Evolutionary conservation across 495 filamentous ascomycete genomes (phyloP).

Genomic region (Daldinia decipiens): DNA sequence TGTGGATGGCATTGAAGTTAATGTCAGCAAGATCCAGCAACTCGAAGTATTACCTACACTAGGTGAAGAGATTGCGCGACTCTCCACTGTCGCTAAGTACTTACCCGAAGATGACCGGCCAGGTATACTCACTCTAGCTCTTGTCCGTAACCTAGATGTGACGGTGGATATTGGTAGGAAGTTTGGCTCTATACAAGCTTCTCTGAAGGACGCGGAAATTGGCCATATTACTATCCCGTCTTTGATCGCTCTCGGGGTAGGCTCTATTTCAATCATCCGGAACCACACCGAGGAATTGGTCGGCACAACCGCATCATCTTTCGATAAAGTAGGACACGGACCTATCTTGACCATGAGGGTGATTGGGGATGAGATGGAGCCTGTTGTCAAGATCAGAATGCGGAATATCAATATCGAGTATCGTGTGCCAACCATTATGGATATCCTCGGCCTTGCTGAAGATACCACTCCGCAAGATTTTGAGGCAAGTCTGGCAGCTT

Average conservation of each 20-base stretch:
- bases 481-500: slow-evolving; percentile 78
- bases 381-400: slow-evolving; percentile 85
- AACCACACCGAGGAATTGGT: slow-evolving; percentile 77
- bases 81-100: slow-evolving; percentile 92
- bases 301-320: slow-evolving; percentile 50
- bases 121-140: slow-evolving; percentile 78
- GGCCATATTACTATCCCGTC: slow-evolving; percentile 88
- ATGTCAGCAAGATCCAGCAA: slow-evolving; percentile 67
- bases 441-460: slow-evolving; percentile 74
- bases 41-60: slow-evolving; percentile 73
- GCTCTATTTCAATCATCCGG: slow-evolving; percentile 65
- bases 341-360: slow-evolving; percentile 71
- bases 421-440: slow-evolving; percentile 80
- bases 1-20: slow-evolving; percentile 67
- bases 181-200: slow-evolving; percentile 71
- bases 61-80: slow-evolving; percentile 77
- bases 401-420: slow-evolving; percentile 86
- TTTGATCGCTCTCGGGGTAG: slow-evolving; percentile 78
- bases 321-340: slow-evolving; percentile 55
- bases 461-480: slow-evolving; percentile 77
- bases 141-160: slow-evolving; percentile 69
- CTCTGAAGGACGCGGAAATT: slow-evolving; percentile 69
- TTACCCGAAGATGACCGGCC: slow-evolving; percentile 95
- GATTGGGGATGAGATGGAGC: slow-evolving; percentile 93
- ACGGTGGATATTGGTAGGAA: slow-evolving; percentile 67